Percentiles rank a stretch among this genome's conserved stretches.
Conservation (phyloP, 2,329 filamentous ascomycete genomes). For the Arachnopeziza araneosa region DNA sequence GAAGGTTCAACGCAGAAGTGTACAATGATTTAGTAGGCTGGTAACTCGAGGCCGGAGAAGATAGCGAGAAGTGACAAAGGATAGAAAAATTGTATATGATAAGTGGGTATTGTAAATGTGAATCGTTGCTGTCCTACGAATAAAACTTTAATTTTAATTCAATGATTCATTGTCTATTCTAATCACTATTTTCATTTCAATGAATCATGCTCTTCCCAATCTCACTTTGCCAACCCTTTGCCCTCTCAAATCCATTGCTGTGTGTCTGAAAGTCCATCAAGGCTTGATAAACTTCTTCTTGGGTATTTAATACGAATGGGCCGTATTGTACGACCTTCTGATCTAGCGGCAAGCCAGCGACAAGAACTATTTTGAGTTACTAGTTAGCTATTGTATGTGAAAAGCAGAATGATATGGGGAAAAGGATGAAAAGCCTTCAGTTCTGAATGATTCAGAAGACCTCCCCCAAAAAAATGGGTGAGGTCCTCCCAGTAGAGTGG, state of each 20-base stretch:
- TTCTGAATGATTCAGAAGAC: no score
- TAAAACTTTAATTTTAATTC: no score
- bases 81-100: no score
- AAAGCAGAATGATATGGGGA: background rate
- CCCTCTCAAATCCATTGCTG: slow-evolving; percentile 75
- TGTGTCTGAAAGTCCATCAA: slow-evolving; percentile 68
- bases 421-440: no score
- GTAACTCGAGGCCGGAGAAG: no score
- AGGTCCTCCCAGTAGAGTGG: no score
- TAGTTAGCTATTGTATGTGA: background rate
- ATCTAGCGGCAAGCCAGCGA: slow-evolving; percentile 74
- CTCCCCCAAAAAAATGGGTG: no score
- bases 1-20: no score
- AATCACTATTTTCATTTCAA: slow-evolving; percentile 9
- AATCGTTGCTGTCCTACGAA: no score
- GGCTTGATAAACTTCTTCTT: slow-evolving; percentile 70
- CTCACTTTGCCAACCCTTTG: slow-evolving; percentile 74
- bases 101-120: no score
- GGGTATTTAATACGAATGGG: slow-evolving; percentile 71
- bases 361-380: slow-evolving; percentile 45
- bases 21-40: no score
- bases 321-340: slow-evolving; percentile 80
- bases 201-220: slow-evolving; percentile 60
- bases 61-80: no score
- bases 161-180: background rate